Percentiles rank a stretch among this genome's conserved stretches.
These are phyloP conservation scores for Thalassiosira livingstoniorum DNA, from an alignment of 352 stramenopile species.

Conservation along the genomic window DNA sequence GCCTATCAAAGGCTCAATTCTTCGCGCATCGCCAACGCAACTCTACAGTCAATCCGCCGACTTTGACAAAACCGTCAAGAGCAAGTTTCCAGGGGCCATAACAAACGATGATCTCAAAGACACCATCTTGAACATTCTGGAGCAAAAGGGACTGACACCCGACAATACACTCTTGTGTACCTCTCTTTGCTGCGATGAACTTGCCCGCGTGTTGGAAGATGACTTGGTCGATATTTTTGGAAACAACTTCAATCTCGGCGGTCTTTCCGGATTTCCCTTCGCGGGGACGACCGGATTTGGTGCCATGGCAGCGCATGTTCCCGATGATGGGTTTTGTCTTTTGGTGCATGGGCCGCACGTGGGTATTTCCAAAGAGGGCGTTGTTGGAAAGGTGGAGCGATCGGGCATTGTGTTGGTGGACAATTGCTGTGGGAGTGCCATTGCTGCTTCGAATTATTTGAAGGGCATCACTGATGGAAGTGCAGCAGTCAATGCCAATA, in stretches of 20 bases:
- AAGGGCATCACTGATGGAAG: constrained; percentile 41
- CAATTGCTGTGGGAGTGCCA: constrained; percentile 75
- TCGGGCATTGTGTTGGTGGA: constrained; percentile 63
- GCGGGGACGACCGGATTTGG: constrained; percentile 71
- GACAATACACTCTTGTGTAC: constrained; percentile 68
- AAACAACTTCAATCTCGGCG: constrained; percentile 75
- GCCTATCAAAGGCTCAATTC: no score
- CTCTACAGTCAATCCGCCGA: no score
- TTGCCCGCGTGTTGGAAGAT: constrained; percentile 69
- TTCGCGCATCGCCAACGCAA: no score
- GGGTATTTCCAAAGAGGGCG: constrained; percentile 62
- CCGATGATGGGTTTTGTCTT: constrained; percentile 71
- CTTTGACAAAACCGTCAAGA: constrained; percentile 29
- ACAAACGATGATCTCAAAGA: constrained; percentile 29
- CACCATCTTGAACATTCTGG: constrained; percentile 4
- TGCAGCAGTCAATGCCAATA: constrained; percentile 38
- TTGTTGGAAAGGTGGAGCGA: constrained; percentile 76
- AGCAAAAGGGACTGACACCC: constrained; percentile 32
- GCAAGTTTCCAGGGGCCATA: constrained; percentile 45
- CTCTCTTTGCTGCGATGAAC: constrained; percentile 76
- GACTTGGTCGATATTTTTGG: constrained; percentile 65
- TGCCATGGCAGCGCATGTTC: constrained; percentile 77
- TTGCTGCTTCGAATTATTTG: constrained; percentile 73
- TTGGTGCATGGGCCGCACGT: constrained; percentile 80
- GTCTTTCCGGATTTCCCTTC: constrained; percentile 75